Conservation (phyloP, 2,329 filamentous ascomycete species). For the Talaromyces islandicus region DNA sequence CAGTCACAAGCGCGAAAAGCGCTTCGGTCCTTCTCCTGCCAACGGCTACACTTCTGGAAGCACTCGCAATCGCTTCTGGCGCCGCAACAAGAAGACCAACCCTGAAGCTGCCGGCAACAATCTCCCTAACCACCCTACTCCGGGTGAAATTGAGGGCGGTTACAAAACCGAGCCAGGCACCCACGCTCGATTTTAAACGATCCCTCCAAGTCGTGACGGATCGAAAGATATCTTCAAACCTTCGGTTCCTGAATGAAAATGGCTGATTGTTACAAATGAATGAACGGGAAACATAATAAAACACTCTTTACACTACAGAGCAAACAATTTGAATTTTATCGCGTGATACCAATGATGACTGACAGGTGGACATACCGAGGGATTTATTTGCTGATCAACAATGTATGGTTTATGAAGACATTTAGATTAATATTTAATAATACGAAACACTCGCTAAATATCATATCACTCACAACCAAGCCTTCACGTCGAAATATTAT, state of each 20-base stretch:
- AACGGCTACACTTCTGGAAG: slow-evolving; percentile 64
- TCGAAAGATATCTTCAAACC: background rate
- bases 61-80: slow-evolving; percentile 30
- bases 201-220: background rate
- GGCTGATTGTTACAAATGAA: background rate
- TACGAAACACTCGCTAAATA: background rate
- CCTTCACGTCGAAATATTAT: background rate
- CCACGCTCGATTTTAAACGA: slow-evolving; percentile 1
- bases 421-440: background rate
- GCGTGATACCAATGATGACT: background rate
- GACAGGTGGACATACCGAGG: background rate
- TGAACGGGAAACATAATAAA: background rate
- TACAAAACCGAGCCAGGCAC: slow-evolving; percentile 6
- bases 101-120: slow-evolving; percentile 23
- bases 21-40: slow-evolving; percentile 58
- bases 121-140: slow-evolving; percentile 35
- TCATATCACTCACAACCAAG: background rate
- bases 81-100: slow-evolving; percentile 36
- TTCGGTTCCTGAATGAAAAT: background rate
- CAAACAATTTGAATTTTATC: background rate
- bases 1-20: slow-evolving; percentile 68
- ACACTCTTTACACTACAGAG: background rate
- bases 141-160: slow-evolving; percentile 29
- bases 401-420: background rate
- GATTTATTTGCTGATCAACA: background rate